Evolutionary conservation across 129 eudicot species (phyloP).

Genomic region (Saposhnikovia divaricata): DNA sequence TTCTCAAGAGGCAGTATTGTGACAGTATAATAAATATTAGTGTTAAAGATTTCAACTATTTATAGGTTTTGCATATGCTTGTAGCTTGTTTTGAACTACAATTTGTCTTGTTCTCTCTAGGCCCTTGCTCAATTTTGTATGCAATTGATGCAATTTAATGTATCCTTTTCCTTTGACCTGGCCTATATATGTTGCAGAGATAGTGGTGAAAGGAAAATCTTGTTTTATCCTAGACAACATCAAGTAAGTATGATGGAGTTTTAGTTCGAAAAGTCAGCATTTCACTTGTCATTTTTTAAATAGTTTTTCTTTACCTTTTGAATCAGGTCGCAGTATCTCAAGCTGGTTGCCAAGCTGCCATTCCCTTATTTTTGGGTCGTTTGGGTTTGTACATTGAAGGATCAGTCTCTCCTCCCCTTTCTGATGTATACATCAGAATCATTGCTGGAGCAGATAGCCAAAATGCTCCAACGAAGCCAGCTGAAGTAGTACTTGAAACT

Average conservation of each 20-base stretch:
- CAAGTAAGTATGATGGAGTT: slow-evolving; percentile 34
- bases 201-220: slow-evolving; percentile 36
- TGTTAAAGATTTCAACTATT: background rate
- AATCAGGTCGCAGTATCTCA: slow-evolving; percentile 53
- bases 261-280: slow-evolving; percentile 13
- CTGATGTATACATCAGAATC: slow-evolving; percentile 66
- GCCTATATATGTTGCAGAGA: slow-evolving; percentile 40
- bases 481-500: slow-evolving; percentile 64
- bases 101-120: background rate
- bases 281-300: slow-evolving; percentile 2
- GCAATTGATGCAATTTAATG: background rate
- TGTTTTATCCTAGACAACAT: slow-evolving; percentile 81
- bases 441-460: slow-evolving; percentile 59
- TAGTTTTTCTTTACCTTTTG: slow-evolving; percentile 9
- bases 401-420: slow-evolving; percentile 87
- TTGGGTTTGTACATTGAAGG: slow-evolving; percentile 87
- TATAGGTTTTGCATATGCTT: background rate
- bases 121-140: background rate
- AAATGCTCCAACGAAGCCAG: slow-evolving; percentile 52
- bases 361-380: slow-evolving; percentile 74
- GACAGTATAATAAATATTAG: background rate
- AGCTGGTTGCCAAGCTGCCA: slow-evolving; percentile 70
- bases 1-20: background rate
- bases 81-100: background rate
- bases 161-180: slow-evolving; percentile 12